Base-by-base conservation (phyloP, 192 early-diverging fungal genomes). In the Phycomyces blakesleeanus region DNA sequence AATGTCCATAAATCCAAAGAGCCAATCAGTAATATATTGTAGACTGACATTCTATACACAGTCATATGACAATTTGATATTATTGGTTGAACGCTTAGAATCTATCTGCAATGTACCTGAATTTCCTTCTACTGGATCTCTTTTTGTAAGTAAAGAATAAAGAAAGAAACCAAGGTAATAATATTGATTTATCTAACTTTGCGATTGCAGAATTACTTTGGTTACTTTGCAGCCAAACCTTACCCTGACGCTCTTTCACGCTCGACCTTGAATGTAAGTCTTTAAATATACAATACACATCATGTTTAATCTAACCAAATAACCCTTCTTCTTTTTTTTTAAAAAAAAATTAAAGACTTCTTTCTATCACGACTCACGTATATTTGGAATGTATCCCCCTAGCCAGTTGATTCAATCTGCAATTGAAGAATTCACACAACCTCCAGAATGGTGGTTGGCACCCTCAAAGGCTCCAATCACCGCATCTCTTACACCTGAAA, bases 201-300 rank as follows among this genome's bases (percentile, higher is more conserved):
- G 11, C 21, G 4, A 51, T 10, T 57, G 12, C 72, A 85, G 83
- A 85, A 80, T 58, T 85, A 76, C 26, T 81, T 83, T 42, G 56
- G 60, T 47, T 64, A 74, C 11, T 78, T 81, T 60, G 81, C 66
- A 20, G 63, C 57, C 8, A 52, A 72, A 59, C 79, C 83, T 0
- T 57, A 76, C 25, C 76, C 83, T 12, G 79, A 77, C 34, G 83
- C 81, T 10, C 81, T 81, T 47, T 74, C 81, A 9, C 66, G 83
- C 55, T 85, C 83, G 12, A 74, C 70, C 34, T 51, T 76, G 18
- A 71, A 63, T 71, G 74, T 69, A 68, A 41, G 69, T 59, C 8
- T 9, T 61, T 20, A 15, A 21, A 47, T 5, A n/a, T 47, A 51
- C 7, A 57, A n/a, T 8, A 68, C 29, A 62, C 7, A 56, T 14